These are phyloP conservation scores for Chrysoporthe austroafricana DNA, from an alignment of 2,329 filamentous ascomycete genomes.

Conservation along the genomic window DNA sequence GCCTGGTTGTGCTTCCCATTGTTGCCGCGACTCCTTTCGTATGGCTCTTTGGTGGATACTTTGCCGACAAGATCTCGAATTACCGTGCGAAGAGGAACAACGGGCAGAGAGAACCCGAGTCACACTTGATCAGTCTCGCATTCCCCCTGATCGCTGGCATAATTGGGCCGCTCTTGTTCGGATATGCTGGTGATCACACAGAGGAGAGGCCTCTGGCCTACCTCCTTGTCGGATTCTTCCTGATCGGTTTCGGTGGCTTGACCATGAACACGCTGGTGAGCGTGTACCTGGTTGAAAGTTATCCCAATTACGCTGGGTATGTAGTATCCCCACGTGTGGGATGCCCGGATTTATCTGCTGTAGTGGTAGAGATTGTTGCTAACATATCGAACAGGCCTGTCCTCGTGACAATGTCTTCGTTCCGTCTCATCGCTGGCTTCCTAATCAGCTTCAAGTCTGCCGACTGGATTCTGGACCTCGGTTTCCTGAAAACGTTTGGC, in stretches of 20 bases:
- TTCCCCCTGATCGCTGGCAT: constrained; percentile 25
- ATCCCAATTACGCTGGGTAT: constrained; percentile 32
- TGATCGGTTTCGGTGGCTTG: constrained; percentile 22
- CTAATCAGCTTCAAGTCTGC: constrained; percentile 31
- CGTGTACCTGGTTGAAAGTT: constrained; percentile 31
- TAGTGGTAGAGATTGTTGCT: background rate
- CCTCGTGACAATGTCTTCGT: constrained; percentile 32
- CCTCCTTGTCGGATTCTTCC: constrained; percentile 23
- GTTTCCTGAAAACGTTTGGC: constrained; percentile 29
- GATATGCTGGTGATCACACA: constrained; percentile 25
- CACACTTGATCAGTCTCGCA: constrained; percentile 25
- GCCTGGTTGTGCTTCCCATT: constrained; percentile 25
- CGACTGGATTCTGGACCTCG: constrained; percentile 30
- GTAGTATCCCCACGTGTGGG: background rate
- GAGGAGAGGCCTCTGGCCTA: constrained; percentile 14
- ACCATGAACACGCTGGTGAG: constrained; percentile 27
- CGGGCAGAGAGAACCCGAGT: constrained; percentile 28
- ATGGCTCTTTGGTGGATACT: constrained; percentile 28
- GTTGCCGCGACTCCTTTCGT: constrained; percentile 28
- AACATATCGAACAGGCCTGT: constrained; percentile 29
- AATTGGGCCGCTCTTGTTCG: constrained; percentile 25
- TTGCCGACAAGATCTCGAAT: constrained; percentile 29
- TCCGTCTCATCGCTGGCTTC: constrained; percentile 33
- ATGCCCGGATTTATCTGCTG: background rate
- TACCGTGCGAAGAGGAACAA: constrained; percentile 20